Evolutionary conservation across 768 basidiomycete genomes (phyloP), one percentile per base, ranked within the genome.

Genomic region (Phlebiopsis flavidoalba): DNA sequence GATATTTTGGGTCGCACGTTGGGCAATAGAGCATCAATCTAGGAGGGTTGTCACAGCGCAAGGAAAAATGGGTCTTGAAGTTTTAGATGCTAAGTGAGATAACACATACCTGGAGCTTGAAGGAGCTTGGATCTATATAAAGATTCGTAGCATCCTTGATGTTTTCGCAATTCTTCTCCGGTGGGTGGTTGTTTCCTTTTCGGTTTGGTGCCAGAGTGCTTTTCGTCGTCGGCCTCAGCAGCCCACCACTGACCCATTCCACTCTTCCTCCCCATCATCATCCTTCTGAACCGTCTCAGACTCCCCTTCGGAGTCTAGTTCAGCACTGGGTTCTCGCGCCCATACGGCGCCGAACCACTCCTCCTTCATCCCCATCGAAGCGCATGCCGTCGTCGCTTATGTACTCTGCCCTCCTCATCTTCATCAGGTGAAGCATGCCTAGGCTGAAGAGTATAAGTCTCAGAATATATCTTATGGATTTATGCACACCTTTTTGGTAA

Each of bases 11-110:
- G 89, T 48, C 85, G 80, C 46, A 91, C 77, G 68, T 88, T 87
- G 8, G 92, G 87, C 19, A 95, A 77, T 12, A 95, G 76, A 0
- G 87, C 89, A 61, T 92, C 89, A 64, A 92, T 87, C 89, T 94
- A 68, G 26, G n/a, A 33, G 36, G 36, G 17, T 12, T 26, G 19
- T 53, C 55, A 6, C 6, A 31, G 26, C 11, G 8, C 33, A 67
- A 63, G n/a, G n/a, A n/a, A n/a, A 40, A 59, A 66, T n/a, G 53
- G n/a, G 53, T n/a, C 53, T 31, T 36, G 60, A n/a, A 22, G 17
- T 10, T 14, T 3, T 12, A 8, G n/a, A 8, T 35, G 1, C 36
- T 12, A 5, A 14, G 40, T 12, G 33, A 21, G 31, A 43, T 50
- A 7, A 4, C 22, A 53, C 76, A 11, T 50, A 89, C 90, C 80